Evolutionary conservation across 768 basidiomycete genomes (phyloP).

Genomic region (Agrocybe chaxingu): DNA sequence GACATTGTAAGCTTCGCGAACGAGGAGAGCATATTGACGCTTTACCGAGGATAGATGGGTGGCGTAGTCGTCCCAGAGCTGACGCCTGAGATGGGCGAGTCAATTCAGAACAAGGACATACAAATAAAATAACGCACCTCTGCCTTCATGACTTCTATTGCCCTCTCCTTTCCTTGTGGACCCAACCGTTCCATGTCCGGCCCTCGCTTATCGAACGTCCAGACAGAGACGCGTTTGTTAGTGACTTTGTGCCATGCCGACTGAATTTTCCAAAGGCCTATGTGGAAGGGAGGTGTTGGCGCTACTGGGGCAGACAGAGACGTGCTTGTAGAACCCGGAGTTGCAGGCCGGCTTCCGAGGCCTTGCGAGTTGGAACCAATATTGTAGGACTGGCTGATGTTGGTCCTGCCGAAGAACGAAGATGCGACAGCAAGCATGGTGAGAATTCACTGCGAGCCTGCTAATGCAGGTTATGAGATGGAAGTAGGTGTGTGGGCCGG

Average conservation of each 20-base stretch:
- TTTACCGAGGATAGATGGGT: slow-evolving; percentile 88
- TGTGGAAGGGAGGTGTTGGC: slow-evolving; percentile 52
- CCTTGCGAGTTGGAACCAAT: slow-evolving; percentile 42
- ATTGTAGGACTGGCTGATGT: slow-evolving; percentile 78
- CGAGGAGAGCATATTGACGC: background rate
- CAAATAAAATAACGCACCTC: slow-evolving; percentile 56
- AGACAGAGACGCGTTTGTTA: slow-evolving; percentile 86
- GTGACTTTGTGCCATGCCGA: slow-evolving; percentile 87
- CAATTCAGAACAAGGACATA: slow-evolving; percentile 5
- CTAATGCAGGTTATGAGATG: background rate
- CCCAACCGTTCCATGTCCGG: slow-evolving; percentile 72
- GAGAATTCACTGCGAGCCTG: slow-evolving; percentile 8
- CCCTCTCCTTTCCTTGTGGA: slow-evolving; percentile 63
- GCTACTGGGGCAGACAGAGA: slow-evolving; percentile 35
- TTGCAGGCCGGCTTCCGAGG: slow-evolving; percentile 42
- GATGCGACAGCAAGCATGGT: slow-evolving; percentile 78
- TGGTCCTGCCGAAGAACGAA: slow-evolving; percentile 78
- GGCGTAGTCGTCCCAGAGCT: slow-evolving; percentile 79
- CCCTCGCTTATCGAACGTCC: slow-evolving; percentile 84
- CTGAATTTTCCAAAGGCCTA: slow-evolving; percentile 90
- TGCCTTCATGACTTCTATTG: slow-evolving; percentile 81
- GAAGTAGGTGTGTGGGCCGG: background rate
- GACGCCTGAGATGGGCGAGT: slow-evolving; percentile 53
- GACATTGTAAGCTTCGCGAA: slow-evolving; percentile 3
- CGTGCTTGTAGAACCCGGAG: slow-evolving; percentile 33